phyloP scores from a whole-genome alignment of 192 early-diverging fungal species.

The Rhizoclosmatium sp. region DNA sequence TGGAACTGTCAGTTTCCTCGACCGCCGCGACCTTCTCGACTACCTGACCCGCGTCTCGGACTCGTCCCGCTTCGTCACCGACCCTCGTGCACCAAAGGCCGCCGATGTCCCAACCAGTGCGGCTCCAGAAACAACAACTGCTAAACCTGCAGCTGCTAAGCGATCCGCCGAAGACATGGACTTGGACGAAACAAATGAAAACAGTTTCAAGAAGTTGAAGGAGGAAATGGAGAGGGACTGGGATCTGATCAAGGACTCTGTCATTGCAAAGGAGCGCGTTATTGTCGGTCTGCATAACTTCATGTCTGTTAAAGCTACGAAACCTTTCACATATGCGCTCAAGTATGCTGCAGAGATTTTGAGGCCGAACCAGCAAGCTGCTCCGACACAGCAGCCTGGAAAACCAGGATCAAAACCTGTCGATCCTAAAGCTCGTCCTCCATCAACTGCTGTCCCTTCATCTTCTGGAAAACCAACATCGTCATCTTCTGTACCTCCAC shows the following conservation, averaged over 20 bases:
- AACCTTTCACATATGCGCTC: constrained; percentile 33
- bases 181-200: not conserved
- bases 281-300: constrained; percentile 30
- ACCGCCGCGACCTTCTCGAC: constrained; percentile 73
- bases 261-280: constrained; percentile 17
- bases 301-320: constrained; percentile 26
- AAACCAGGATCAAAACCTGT: constrained; percentile 9
- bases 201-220: not conserved
- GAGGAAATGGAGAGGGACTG: constrained; percentile 11
- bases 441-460: not conserved
- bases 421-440: constrained; percentile 25
- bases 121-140: not conserved
- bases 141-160: not conserved
- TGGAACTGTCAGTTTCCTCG: constrained; percentile 76
- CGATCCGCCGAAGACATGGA: not conserved
- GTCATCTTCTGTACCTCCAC: not conserved
- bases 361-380: constrained; percentile 2
- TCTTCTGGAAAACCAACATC: constrained; percentile 15
- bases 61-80: not conserved
- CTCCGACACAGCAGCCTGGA: not conserved
- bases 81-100: not conserved
- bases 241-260: constrained; percentile 9
- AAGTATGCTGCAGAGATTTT: constrained; percentile 38
- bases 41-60: constrained; percentile 68
- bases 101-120: not conserved